Base-by-base conservation (phyloP, 805 yeast genomes). In the Wickerhamiella musiphila region DNA sequence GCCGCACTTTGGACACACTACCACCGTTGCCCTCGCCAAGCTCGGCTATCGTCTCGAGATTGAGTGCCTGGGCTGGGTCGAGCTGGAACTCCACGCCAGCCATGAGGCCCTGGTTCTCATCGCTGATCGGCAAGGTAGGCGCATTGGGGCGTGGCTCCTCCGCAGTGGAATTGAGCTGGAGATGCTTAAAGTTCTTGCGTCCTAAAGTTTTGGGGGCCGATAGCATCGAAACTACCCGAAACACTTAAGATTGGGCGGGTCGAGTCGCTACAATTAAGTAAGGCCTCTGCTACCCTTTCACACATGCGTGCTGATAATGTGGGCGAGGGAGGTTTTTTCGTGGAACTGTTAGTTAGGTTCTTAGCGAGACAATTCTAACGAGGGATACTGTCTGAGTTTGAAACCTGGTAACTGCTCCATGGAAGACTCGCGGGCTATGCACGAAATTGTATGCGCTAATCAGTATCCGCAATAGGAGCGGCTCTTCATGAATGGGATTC, bases 11-110 rank as follows among this genome's bases (percentile, higher is more conserved):
- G 28, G 77, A 61, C 3, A 90, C 99, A 2, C 82, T 73, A 2
- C 99, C 99, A 9, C 94, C 82, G 50, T 81, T 84, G 9, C 99
- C 99, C 18, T 81, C 66, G 7, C 99, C 99, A 31, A 90, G 61
- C 38, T 72, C 73, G 37, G 79, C 73, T 32, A 90, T 52, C 21
- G 73, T 69, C 11, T 83, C 68, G 17, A 90, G 54, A 47, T 90
- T 94, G n/a, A n/a, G n/a, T 26, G 70, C 71, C 26, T 65, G 65
- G 33, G 63, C 62, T 29, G 73, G 59, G 32, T 65, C 61, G 23
- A 66, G 53, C 33, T 64, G 62, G 42, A 66, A 66, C 43, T 68
- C 73, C 27, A 69, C 57, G 1, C 74, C 70, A 4, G 69, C 37
- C 31, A 25, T 30, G 9, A 24, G 32, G 11, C 25, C 11, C 14